Conservation (phyloP, 2,329 filamentous ascomycete species). For the Coniochaeta prunicola region DNA sequence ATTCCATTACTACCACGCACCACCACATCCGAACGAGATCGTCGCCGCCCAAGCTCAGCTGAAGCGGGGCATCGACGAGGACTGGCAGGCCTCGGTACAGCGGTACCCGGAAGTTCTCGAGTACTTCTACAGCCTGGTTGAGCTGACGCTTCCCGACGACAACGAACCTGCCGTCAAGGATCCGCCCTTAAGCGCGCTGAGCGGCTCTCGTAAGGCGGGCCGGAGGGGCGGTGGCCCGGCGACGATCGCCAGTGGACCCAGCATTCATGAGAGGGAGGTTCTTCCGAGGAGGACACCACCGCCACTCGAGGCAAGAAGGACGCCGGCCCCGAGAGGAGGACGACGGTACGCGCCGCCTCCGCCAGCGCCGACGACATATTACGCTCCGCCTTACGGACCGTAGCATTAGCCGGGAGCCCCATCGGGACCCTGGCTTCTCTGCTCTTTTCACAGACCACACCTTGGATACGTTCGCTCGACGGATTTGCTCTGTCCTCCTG, state of each 20-base stretch:
- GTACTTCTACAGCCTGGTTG: slow-evolving; percentile 69
- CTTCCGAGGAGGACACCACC: slow-evolving; percentile 29
- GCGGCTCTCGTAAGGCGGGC: slow-evolving; percentile 37
- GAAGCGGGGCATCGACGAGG: slow-evolving; percentile 69
- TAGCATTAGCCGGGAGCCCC: background rate
- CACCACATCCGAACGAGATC: slow-evolving; percentile 56
- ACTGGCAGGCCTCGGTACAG: slow-evolving; percentile 70
- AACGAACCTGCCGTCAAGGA: slow-evolving; percentile 52
- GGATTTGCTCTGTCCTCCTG: background rate
- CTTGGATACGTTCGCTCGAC: background rate
- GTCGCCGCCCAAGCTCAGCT: slow-evolving; percentile 56
- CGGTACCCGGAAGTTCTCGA: slow-evolving; percentile 76
- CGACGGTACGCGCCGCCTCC: slow-evolving; percentile 15
- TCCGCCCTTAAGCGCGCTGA: slow-evolving; percentile 49
- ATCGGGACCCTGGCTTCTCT: background rate
- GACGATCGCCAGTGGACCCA: slow-evolving; percentile 28
- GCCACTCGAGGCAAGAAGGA: slow-evolving; percentile 28
- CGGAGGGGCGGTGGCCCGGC: slow-evolving; percentile 29
- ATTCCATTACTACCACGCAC: slow-evolving; percentile 49
- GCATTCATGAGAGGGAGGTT: slow-evolving; percentile 24
- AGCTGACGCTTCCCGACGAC: slow-evolving; percentile 57
- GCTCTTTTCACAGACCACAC: background rate
- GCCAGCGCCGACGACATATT: slow-evolving; percentile 12
- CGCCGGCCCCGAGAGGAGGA: slow-evolving; percentile 24
- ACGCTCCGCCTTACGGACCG: slow-evolving; percentile 4